Percentiles rank a stretch among this genome's conserved stretches.
These are phyloP conservation scores for Candida pini DNA, from an alignment of 805 yeast genomes.

Conservation along the genomic window DNA sequence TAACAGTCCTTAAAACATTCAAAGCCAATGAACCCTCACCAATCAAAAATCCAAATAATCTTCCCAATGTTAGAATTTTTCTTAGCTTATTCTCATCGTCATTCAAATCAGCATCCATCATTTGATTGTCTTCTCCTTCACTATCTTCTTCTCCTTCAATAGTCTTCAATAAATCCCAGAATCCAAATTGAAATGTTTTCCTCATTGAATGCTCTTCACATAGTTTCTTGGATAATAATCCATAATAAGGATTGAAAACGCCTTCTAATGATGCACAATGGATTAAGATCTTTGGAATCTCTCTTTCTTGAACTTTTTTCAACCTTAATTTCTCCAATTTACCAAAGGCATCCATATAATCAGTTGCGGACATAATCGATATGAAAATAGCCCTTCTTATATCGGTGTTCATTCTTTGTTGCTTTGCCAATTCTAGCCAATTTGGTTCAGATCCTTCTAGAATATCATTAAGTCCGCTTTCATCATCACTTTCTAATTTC, in stretches of 20 bases:
- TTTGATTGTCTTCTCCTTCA: conserved; percentile 26
- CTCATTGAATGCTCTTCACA: conserved; percentile 70
- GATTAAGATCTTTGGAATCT: conserved; percentile 76
- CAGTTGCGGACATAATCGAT: conserved; percentile 92
- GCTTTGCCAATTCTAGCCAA: conserved; percentile 80
- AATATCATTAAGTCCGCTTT: conserved; percentile 48
- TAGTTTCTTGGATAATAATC: conserved; percentile 67
- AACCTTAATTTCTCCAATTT: conserved; percentile 75
- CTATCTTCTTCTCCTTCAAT: conserved; percentile 58
- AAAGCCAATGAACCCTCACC: conserved; percentile 70
- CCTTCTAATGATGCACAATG: conserved; percentile 86
- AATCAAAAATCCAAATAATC: conserved; percentile 72
- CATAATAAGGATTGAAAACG: conserved; percentile 85
- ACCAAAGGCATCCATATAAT: conserved; percentile 80
- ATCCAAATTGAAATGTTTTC: conserved; percentile 79
- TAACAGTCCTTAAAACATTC: conserved; percentile 65
- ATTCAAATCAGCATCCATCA: conserved; percentile 30
- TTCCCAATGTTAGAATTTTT: conserved; percentile 65
- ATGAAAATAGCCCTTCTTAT: conserved; percentile 90
- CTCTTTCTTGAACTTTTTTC: conserved; percentile 76
- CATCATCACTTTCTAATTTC: conserved; percentile 31
- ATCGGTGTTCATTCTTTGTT: conserved; percentile 93
- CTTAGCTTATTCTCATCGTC: conserved; percentile 55
- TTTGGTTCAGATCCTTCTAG: conserved; percentile 72
- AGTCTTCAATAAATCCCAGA: conserved; percentile 82